These are phyloP conservation scores for Phytophthora vignae DNA, from an alignment of 352 stramenopile genomes.

Conservation along the genomic window DNA sequence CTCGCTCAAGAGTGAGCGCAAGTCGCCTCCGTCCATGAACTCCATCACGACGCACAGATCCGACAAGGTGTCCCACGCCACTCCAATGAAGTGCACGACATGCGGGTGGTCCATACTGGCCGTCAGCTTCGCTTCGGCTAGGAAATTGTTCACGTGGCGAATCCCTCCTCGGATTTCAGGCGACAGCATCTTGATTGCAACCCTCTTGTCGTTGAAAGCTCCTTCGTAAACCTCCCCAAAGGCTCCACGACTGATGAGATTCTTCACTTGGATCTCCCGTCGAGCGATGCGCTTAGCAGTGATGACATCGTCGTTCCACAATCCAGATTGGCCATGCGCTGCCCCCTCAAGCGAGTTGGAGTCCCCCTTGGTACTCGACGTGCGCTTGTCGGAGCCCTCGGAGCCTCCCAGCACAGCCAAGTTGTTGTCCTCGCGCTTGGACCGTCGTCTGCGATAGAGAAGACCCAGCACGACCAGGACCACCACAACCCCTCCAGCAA, in stretches of 20 bases:
- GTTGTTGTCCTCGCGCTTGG: neutral
- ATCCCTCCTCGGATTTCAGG: constrained; percentile 25
- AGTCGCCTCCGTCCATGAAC: constrained; percentile 47
- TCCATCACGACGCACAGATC: constrained; percentile 55
- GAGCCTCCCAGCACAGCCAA: no score
- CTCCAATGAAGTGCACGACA: constrained; percentile 50
- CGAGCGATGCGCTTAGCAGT: constrained; percentile 31
- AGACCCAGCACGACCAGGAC: neutral
- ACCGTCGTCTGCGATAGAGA: neutral
- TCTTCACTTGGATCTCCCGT: constrained; percentile 14
- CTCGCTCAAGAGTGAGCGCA: constrained; percentile 38
- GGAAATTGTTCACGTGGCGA: constrained; percentile 44
- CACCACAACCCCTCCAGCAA: neutral
- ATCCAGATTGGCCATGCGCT: neutral
- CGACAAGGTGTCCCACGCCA: constrained; percentile 52
- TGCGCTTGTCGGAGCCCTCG: no score
- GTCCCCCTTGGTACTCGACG: no score
- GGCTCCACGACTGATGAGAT: constrained; percentile 41
- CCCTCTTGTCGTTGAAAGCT: constrained; percentile 26
- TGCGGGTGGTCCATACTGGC: constrained; percentile 52
- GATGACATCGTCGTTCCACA: constrained; percentile 39
- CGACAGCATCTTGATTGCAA: constrained; percentile 52
- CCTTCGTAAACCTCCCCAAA: constrained; percentile 56
- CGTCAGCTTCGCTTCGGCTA: constrained; percentile 61
- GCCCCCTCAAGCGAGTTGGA: no score